These are phyloP conservation scores for Lentinus brumalis DNA, from an alignment of 768 basidiomycete genomes.

Conservation along the genomic window DNA sequence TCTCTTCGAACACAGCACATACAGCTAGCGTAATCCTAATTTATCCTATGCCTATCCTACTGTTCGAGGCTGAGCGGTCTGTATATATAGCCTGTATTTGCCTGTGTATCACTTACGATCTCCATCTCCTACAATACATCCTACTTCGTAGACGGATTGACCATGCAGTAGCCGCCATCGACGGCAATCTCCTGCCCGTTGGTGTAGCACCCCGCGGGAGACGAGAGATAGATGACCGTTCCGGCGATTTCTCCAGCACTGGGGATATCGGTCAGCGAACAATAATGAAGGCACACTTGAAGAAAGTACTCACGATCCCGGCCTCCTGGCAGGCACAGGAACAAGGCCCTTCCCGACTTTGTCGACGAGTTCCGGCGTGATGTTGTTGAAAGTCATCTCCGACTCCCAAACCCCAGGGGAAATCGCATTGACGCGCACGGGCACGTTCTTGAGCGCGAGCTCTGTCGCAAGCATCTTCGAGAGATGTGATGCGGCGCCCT, in stretches of 20 bases:
- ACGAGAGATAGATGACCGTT: slow-evolving; percentile 74
- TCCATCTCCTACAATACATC: background rate
- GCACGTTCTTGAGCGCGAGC: slow-evolving; percentile 65
- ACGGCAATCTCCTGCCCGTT: slow-evolving; percentile 80
- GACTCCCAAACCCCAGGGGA: slow-evolving; percentile 78
- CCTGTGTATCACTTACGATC: slow-evolving; percentile 2
- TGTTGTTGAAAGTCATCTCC: slow-evolving; percentile 66
- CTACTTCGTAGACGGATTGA: slow-evolving; percentile 61
- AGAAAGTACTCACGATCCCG: slow-evolving; percentile 61
- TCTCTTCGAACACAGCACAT: slow-evolving; percentile 10
- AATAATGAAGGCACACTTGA: background rate
- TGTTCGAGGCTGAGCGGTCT: slow-evolving; percentile 1
- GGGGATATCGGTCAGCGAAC: background rate
- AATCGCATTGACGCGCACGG: slow-evolving; percentile 70
- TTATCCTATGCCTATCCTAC: slow-evolving; percentile 16
- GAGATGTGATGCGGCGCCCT: slow-evolving; percentile 77
- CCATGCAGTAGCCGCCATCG: slow-evolving; percentile 73
- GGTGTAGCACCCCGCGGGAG: slow-evolving; percentile 70
- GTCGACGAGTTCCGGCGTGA: slow-evolving; percentile 50
- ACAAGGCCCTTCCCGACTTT: slow-evolving; percentile 58
- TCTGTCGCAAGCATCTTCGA: slow-evolving; percentile 79
- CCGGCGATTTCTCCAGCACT: slow-evolving; percentile 78
- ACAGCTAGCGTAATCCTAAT: slow-evolving; percentile 18
- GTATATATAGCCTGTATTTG: slow-evolving; percentile 9
- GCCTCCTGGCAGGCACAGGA: slow-evolving; percentile 61